These are phyloP conservation scores for Cyclotella baltica DNA, from an alignment of 108 stramenopile genomes.

Conservation along the genomic window DNA sequence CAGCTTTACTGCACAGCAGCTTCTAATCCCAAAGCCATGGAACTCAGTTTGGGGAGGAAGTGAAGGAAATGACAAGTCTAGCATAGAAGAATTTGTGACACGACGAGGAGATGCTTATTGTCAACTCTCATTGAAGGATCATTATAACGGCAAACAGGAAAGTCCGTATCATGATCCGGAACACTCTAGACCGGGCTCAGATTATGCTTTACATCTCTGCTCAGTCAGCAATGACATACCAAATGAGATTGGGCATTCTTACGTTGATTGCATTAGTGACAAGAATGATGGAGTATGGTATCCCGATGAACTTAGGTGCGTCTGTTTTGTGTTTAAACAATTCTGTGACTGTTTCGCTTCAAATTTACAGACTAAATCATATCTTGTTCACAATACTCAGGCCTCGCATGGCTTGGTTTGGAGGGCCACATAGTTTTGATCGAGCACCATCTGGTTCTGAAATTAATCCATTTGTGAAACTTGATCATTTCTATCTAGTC, in stretches of 20 bases:
- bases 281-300: conserved; percentile 30
- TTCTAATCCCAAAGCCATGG: conserved; percentile 40
- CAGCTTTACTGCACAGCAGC: conserved; percentile 53
- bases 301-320: conserved; percentile 21
- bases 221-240: conserved; percentile 9
- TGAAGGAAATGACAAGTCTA: conserved; percentile 9
- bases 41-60: conserved; percentile 4
- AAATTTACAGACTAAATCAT: not conserved
- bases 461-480: conserved; percentile 24
- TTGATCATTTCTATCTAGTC: conserved; percentile 25
- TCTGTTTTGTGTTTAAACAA: not conserved
- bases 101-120: not conserved
- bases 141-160: conserved; percentile 39
- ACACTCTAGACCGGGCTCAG: conserved; percentile 7
- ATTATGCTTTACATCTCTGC: conserved; percentile 10
- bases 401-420: conserved; percentile 52
- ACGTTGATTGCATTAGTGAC: conserved; percentile 13
- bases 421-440: conserved; percentile 36
- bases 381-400: conserved; percentile 36
- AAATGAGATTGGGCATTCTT: conserved; percentile 8
- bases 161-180: conserved; percentile 14
- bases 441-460: not conserved
- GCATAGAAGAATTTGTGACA: conserved; percentile 14
- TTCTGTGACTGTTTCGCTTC: not conserved
- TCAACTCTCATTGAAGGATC: conserved; percentile 23